These are phyloP conservation scores for Floccularia luteovirens DNA, from an alignment of 768 basidiomycete species.

Conservation along the genomic window DNA sequence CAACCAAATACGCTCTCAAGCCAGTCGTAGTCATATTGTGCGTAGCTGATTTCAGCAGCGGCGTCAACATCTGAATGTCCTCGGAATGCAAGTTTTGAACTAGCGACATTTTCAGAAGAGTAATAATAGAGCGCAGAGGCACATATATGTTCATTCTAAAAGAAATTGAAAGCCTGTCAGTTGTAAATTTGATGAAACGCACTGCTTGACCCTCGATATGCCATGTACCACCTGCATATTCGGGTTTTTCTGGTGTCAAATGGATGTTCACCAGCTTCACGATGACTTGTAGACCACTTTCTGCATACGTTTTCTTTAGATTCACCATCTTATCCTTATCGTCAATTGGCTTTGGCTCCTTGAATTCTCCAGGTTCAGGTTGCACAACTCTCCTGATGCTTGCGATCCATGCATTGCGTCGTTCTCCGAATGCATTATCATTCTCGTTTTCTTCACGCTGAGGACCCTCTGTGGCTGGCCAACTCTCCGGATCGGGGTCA, in stretches of 20 bases:
- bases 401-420: background rate
- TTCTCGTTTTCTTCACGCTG: slow-evolving; percentile 7
- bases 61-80: background rate
- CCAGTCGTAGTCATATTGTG: background rate
- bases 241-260: background rate
- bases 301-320: background rate
- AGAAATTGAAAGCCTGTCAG: background rate
- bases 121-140: slow-evolving; percentile 2
- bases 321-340: background rate
- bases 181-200: background rate
- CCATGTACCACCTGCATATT: slow-evolving; percentile 6
- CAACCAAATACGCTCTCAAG: slow-evolving; percentile 4
- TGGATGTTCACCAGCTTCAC: slow-evolving; percentile 3
- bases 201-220: slow-evolving; percentile 9
- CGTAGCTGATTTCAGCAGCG: background rate
- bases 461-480: slow-evolving; percentile 3
- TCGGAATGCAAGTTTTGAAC: background rate
- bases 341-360: background rate
- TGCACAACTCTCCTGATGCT: slow-evolving; percentile 1
- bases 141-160: slow-evolving; percentile 2
- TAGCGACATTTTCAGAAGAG: slow-evolving; percentile 1
- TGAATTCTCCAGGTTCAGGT: slow-evolving; percentile 7
- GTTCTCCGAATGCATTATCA: slow-evolving; percentile 1
- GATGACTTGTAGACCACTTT: background rate
- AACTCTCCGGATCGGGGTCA: slow-evolving; percentile 6